These are phyloP conservation scores for Phymatotrichopsis omnivora DNA, from an alignment of 2,329 filamentous ascomycete species.

Conservation along the genomic window DNA sequence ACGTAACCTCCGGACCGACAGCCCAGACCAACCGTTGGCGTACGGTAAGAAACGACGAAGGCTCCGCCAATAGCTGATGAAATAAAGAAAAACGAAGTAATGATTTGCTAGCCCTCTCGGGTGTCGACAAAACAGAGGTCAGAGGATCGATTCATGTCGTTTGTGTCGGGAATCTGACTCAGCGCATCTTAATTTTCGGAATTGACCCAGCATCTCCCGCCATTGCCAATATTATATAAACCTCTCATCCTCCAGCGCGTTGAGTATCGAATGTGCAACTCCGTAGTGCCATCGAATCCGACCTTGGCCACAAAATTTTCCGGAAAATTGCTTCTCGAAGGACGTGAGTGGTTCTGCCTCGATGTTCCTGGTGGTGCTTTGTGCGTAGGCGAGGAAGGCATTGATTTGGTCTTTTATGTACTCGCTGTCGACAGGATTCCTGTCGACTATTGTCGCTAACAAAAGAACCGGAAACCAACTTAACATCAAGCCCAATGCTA, in stretches of 20 bases:
- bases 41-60: constrained; percentile 39
- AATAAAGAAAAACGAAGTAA: constrained; percentile 35
- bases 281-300: constrained; percentile 37
- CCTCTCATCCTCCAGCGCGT: constrained; percentile 22
- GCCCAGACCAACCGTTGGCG: constrained; percentile 40
- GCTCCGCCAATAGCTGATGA: constrained; percentile 35
- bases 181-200: background rate
- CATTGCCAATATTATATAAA: constrained; percentile 5
- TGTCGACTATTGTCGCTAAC: constrained; percentile 39
- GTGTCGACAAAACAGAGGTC: constrained; percentile 34
- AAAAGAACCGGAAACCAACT: constrained; percentile 41
- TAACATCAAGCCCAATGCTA: constrained; percentile 39
- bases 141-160: background rate
- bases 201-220: constrained; percentile 4
- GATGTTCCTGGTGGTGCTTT: background rate
- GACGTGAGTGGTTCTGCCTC: background rate
- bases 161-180: background rate
- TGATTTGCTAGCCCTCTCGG: constrained; percentile 39
- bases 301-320: constrained; percentile 38
- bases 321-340: constrained; percentile 32
- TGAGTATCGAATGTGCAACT: constrained; percentile 39
- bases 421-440: constrained; percentile 39
- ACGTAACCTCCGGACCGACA: constrained; percentile 39
- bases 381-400: constrained; percentile 26
- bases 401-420: constrained; percentile 37